Evolutionary conservation across 2,329 filamentous ascomycete species (phyloP).

Genomic region (Xylogone sp.): DNA sequence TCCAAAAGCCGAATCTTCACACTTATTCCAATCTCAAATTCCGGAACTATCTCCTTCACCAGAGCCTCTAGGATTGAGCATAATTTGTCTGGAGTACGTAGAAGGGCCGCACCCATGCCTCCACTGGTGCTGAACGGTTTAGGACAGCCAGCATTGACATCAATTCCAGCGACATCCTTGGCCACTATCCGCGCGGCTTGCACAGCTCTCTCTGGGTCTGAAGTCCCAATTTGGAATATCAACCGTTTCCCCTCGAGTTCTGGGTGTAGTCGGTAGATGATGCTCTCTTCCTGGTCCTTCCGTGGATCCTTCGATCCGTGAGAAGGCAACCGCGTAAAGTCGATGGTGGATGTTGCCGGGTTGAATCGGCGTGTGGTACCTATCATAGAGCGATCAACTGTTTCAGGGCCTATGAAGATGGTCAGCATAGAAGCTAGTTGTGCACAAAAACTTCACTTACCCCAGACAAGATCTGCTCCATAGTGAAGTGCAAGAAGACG

Average conservation of each 20-base stretch:
- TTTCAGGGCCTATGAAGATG: slow-evolving; percentile 69
- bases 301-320: slow-evolving; percentile 59
- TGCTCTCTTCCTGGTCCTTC: slow-evolving; percentile 52
- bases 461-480: slow-evolving; percentile 96
- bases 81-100: slow-evolving; percentile 80
- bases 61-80: slow-evolving; percentile 79
- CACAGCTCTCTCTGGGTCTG: slow-evolving; percentile 78
- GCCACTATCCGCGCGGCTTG: slow-evolving; percentile 81
- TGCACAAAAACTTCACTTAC: slow-evolving; percentile 39
- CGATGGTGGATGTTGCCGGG: slow-evolving; percentile 71
- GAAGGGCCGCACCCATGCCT: slow-evolving; percentile 91
- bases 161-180: slow-evolving; percentile 85
- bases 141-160: slow-evolving; percentile 96
- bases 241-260: slow-evolving; percentile 68
- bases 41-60: slow-evolving; percentile 71
- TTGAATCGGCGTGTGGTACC: slow-evolving; percentile 79
- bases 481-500: slow-evolving; percentile 88
- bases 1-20: slow-evolving; percentile 93
- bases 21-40: slow-evolving; percentile 86
- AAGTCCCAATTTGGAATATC: slow-evolving; percentile 90
- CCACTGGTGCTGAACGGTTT: slow-evolving; percentile 93
- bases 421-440: slow-evolving; percentile 7
- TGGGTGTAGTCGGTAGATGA: slow-evolving; percentile 84
- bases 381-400: slow-evolving; percentile 87
- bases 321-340: slow-evolving; percentile 76